These are phyloP conservation scores for Diaporthe humulicola DNA, from an alignment of 2,329 filamentous ascomycete genomes.

Conservation along the genomic window DNA sequence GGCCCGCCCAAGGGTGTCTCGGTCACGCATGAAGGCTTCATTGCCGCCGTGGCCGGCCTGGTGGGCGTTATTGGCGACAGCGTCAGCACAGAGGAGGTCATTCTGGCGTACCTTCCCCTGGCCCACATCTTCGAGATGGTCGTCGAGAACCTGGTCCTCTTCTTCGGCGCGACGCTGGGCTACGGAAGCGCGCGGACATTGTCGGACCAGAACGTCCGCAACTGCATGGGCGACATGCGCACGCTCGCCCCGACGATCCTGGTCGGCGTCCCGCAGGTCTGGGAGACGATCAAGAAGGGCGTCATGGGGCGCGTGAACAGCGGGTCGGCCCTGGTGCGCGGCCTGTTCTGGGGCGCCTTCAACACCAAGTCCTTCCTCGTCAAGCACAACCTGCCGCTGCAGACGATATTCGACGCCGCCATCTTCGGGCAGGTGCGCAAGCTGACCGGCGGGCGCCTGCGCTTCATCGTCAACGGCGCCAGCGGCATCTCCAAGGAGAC, in stretches of 20 bases:
- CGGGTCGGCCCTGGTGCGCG: conserved; percentile 77
- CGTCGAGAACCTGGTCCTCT: conserved; percentile 91
- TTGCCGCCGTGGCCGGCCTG: conserved; percentile 88
- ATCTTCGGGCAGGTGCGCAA: conserved; percentile 95
- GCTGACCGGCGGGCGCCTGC: conserved; percentile 87
- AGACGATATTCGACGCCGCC: conserved; percentile 79
- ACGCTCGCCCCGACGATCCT: conserved; percentile 91
- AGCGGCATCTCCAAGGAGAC: conserved; percentile 91
- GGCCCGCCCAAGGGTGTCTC: conserved; percentile 91
- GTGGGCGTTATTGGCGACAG: conserved; percentile 82
- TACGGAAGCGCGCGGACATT: conserved; percentile 94
- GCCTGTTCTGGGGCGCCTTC: conserved; percentile 81
- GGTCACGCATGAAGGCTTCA: conserved; percentile 83
- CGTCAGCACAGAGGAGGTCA: conserved; percentile 80
- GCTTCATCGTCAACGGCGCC: conserved; percentile 94
- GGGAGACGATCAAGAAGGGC: conserved; percentile 98
- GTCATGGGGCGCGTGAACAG: conserved; percentile 84
- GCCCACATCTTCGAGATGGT: conserved; percentile 98
- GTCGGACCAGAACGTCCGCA: conserved; percentile 86
- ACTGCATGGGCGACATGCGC: conserved; percentile 93
- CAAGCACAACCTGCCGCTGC: conserved; percentile 72
- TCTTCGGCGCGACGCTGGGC: conserved; percentile 91
- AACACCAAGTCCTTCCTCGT: conserved; percentile 72
- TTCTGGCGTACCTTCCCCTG: conserved; percentile 92
- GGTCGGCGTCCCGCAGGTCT: conserved; percentile 95